Percentiles rank a stretch among this genome's conserved stretches.
Evolutionary conservation across 1,139 yeast species (phyloP).

Genomic region (Kodamaea alishanica): DNA sequence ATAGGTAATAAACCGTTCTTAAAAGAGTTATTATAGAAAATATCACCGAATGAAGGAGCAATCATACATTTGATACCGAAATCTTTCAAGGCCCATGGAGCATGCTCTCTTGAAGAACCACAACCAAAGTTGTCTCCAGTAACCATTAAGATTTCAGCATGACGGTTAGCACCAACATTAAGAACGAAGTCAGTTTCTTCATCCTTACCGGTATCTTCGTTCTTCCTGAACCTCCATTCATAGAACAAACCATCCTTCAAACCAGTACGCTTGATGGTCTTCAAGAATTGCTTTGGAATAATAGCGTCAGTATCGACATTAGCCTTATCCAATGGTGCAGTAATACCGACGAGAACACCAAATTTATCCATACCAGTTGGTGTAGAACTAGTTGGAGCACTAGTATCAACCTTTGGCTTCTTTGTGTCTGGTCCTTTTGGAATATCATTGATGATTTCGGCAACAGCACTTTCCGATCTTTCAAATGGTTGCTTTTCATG

Average conservation of each 20-base stretch:
- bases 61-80: slow-evolving; percentile 93
- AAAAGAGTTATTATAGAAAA: slow-evolving; percentile 93
- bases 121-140: slow-evolving; percentile 98
- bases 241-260: slow-evolving; percentile 83
- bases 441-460: slow-evolving; percentile 55
- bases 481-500: slow-evolving; percentile 61
- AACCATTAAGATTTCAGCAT: slow-evolving; percentile 79
- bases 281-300: slow-evolving; percentile 95
- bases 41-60: slow-evolving; percentile 98
- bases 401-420: slow-evolving; percentile 21
- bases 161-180: slow-evolving; percentile 77
- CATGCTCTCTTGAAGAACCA: slow-evolving; percentile 98
- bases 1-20: slow-evolving; percentile 93
- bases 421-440: slow-evolving; percentile 42
- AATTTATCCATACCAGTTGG: slow-evolving; percentile 72
- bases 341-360: slow-evolving; percentile 70
- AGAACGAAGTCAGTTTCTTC: slow-evolving; percentile 83
- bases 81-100: slow-evolving; percentile 98
- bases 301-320: slow-evolving; percentile 98
- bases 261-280: slow-evolving; percentile 96
- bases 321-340: slow-evolving; percentile 92
- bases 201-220: slow-evolving; percentile 62
- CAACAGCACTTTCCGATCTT: slow-evolving; percentile 31
- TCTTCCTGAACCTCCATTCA: slow-evolving; percentile 77
- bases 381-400: slow-evolving; percentile 23